Conservation (phyloP, 352 stramenopile species). For the Phytophthora europaea region DNA sequence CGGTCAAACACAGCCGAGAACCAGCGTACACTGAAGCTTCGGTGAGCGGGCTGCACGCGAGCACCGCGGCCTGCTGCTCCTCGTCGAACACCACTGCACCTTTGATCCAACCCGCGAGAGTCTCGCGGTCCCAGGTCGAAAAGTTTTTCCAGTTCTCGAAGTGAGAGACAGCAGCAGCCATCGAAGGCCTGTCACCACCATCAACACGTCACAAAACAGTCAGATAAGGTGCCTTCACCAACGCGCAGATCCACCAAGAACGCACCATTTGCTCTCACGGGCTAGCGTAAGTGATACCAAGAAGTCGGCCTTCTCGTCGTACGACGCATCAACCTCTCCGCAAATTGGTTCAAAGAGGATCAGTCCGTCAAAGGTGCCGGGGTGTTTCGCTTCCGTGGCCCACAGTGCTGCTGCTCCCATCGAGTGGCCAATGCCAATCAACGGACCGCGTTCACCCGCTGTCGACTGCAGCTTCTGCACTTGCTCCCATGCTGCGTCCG, state of each 20-base stretch:
- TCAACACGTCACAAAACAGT: neutral
- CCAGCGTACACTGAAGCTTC: slow-evolving; percentile 53
- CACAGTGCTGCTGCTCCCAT: slow-evolving; percentile 56
- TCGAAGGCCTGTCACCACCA: slow-evolving; percentile 27
- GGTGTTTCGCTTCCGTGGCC: slow-evolving; percentile 47
- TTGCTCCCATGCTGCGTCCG: slow-evolving; percentile 26
- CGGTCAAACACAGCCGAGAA: slow-evolving; percentile 25
- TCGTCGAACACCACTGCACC: slow-evolving; percentile 52
- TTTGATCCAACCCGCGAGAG: slow-evolving; percentile 39
- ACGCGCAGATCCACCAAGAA: neutral
- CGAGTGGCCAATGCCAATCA: slow-evolving; percentile 54
- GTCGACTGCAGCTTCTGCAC: slow-evolving; percentile 24
- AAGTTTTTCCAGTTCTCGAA: slow-evolving; percentile 53
- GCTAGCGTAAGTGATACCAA: slow-evolving; percentile 44
- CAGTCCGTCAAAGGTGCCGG: slow-evolving; percentile 56
- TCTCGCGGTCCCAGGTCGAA: slow-evolving; percentile 53
- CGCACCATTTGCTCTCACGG: slow-evolving; percentile 51
- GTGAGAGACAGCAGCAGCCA: slow-evolving; percentile 27
- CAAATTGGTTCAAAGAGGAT: slow-evolving; percentile 63
- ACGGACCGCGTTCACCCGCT: slow-evolving; percentile 9
- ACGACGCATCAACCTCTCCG: slow-evolving; percentile 24
- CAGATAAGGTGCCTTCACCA: neutral
- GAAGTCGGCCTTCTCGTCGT: slow-evolving; percentile 39
- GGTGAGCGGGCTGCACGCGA: slow-evolving; percentile 49
- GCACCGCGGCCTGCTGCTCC: slow-evolving; percentile 25